Base-by-base conservation (phyloP, 495 filamentous ascomycete species). In the Aspergillus olivimuriae region DNA sequence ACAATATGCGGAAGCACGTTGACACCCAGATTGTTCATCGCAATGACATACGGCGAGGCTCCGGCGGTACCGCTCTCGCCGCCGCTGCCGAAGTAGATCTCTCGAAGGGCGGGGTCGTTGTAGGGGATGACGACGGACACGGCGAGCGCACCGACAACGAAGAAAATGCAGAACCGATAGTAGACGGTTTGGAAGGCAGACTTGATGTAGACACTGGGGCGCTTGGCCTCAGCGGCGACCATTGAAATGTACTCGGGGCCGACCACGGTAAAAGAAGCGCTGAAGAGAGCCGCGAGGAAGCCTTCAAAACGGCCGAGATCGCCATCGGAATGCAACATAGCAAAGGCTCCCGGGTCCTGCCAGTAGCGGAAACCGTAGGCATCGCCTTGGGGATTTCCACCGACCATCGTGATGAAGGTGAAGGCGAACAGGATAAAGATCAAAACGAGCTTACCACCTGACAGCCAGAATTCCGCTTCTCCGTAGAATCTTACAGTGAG, bases 161-260 rank as follows among this genome's bases (percentile, higher is more conserved):
- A 92, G 64, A 92, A 90, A 14, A 79, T 52, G 12, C 74, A 79
- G 35, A 92, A 75, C 24, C 86, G 79, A 56, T 80, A 78, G 51
- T 86, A 87, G 2, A 88, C 82, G 4, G 78, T 80, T 45, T 87
- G 88, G 62, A 81, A 88, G n/a, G 86, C 86, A 40, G 72, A 74
- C 41, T 60, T 60, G 48, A 69, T 55, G 14, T 58, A 59, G 9
- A 55, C 50, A 1, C 87, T 73, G 11, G 86, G 86, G 42, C 84
- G 84, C 51, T 82, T 77, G 6, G 84, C 76, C 56, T 91, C 86
- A 34, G 84, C 87, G 3, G 86, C 83, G 0, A 84, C 81, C 82
- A 89, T 89, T 39, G 78, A 76, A 35, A 89, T 80, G 53, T 89
- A 90, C 53, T 89, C 87, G 0, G 85, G 85, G 3, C 86, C 86